phyloP scores from a whole-genome alignment of 192 early-diverging fungal species.

The Podila clonocystis region DNA sequence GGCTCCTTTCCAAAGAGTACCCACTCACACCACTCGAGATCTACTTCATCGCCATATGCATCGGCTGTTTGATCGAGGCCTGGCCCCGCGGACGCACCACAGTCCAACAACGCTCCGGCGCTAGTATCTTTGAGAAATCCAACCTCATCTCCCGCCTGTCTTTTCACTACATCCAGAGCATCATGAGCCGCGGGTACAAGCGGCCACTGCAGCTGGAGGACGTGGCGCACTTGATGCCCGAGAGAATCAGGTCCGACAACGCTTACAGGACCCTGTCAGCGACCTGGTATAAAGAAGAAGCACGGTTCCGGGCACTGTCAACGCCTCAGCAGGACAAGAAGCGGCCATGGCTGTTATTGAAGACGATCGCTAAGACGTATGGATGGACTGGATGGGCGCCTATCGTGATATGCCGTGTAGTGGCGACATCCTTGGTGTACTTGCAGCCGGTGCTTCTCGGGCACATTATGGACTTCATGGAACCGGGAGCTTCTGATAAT shows the following conservation, averaged over 20 bases:
- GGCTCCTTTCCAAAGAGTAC: neutral
- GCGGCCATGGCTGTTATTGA: slow-evolving; percentile 22
- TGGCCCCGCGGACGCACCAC: slow-evolving; percentile 24
- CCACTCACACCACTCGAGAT: neutral
- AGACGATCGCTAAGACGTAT: slow-evolving; percentile 10
- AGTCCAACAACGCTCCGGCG: slow-evolving; percentile 17
- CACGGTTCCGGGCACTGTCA: neutral
- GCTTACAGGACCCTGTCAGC: slow-evolving; percentile 8
- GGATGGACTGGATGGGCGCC: slow-evolving; percentile 29
- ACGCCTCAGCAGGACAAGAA: slow-evolving; percentile 3
- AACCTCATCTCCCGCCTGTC: slow-evolving; percentile 38
- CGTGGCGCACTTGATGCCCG: slow-evolving; percentile 25
- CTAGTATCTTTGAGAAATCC: slow-evolving; percentile 35
- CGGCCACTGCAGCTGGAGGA: slow-evolving; percentile 15
- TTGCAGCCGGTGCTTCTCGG: slow-evolving; percentile 27
- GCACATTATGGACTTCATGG: slow-evolving; percentile 30
- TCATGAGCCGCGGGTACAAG: slow-evolving; percentile 33
- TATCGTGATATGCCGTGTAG: slow-evolving; percentile 14
- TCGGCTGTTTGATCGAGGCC: slow-evolving; percentile 19
- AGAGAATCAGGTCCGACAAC: slow-evolving; percentile 21
- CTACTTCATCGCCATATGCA: slow-evolving; percentile 7
- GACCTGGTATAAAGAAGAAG: slow-evolving; percentile 8
- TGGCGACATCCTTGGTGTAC: slow-evolving; percentile 25
- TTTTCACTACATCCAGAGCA: slow-evolving; percentile 35
- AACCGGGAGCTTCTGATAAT: neutral